Evolutionary conservation across 2,329 filamentous ascomycete species (phyloP).

Genomic region (Teratosphaeria nubilosa): DNA sequence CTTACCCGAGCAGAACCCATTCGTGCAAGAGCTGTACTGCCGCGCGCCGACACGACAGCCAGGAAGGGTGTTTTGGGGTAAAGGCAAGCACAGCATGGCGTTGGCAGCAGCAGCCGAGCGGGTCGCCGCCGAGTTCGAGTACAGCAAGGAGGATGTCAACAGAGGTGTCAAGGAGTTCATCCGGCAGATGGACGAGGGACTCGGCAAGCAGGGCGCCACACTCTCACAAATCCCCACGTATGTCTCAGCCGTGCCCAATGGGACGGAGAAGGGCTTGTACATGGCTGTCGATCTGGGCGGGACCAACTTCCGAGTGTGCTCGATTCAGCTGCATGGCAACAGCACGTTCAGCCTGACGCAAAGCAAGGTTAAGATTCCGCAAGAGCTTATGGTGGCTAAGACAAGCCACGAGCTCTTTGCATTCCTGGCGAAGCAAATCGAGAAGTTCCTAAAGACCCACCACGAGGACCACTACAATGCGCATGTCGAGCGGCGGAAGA

Average conservation of each 20-base stretch:
- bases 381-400: slow-evolving; percentile 79
- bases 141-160: slow-evolving; percentile 66
- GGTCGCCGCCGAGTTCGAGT: slow-evolving; percentile 78
- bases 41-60: slow-evolving; percentile 19
- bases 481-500: slow-evolving; percentile 34
- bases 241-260: slow-evolving; percentile 90
- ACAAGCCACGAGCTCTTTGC: slow-evolving; percentile 78
- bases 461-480: slow-evolving; percentile 78
- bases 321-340: slow-evolving; percentile 84
- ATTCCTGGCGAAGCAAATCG: slow-evolving; percentile 89
- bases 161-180: slow-evolving; percentile 77
- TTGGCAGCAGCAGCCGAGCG: slow-evolving; percentile 62
- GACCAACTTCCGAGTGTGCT: slow-evolving; percentile 97
- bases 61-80: slow-evolving; percentile 16
- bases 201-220: slow-evolving; percentile 66
- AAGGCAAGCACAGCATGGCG: slow-evolving; percentile 32
- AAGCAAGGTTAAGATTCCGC: slow-evolving; percentile 84
- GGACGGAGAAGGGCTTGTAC: slow-evolving; percentile 95
- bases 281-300: slow-evolving; percentile 95
- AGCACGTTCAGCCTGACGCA: slow-evolving; percentile 89
- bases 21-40: slow-evolving; percentile 27
- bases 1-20: slow-evolving; percentile 20
- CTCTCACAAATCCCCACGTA: slow-evolving; percentile 96
- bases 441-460: slow-evolving; percentile 74
- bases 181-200: slow-evolving; percentile 77